Percentiles rank a stretch among this genome's conserved stretches.
Conservation (phyloP, 495 filamentous ascomycete species). For the Cryomyces antarcticus region DNA sequence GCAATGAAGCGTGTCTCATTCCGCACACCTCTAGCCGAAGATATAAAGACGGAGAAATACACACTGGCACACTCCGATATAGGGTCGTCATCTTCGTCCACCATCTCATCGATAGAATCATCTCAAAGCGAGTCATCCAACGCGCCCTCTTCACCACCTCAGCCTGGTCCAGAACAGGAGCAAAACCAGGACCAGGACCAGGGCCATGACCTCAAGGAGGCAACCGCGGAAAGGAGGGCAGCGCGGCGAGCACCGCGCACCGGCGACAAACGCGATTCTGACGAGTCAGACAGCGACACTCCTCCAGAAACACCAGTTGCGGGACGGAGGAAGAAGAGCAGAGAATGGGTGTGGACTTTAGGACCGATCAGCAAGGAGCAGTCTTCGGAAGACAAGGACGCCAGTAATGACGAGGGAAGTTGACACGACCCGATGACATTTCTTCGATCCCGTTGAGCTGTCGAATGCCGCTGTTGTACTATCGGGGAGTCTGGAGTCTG, state of each 20-base stretch:
- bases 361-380: constrained; percentile 14
- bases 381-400: too few relatives aligned
- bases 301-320: constrained; percentile 30
- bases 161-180: neutral
- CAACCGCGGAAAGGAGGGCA: too few relatives aligned
- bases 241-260: constrained; percentile 3
- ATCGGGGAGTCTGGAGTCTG: too few relatives aligned
- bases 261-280: constrained; percentile 25
- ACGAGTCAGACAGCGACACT: constrained; percentile 20
- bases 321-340: constrained; percentile 27
- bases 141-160: neutral
- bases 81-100: constrained; percentile 3
- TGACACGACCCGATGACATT: too few relatives aligned
- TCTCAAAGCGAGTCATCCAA: constrained; percentile 5
- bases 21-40: constrained; percentile 30
- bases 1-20: constrained; percentile 36
- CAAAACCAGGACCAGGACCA: neutral
- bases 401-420: too few relatives aligned
- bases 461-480: constrained; percentile 9
- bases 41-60: constrained; percentile 31
- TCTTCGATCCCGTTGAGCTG: too few relatives aligned
- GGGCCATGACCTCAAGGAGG: neutral
- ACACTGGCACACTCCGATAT: constrained; percentile 31
- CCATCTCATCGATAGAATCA: constrained; percentile 3
- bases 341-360: constrained; percentile 39